These are phyloP conservation scores for Spinacia oleracea DNA, from an alignment of 179 eudicot species.

Conservation along the genomic window DNA sequence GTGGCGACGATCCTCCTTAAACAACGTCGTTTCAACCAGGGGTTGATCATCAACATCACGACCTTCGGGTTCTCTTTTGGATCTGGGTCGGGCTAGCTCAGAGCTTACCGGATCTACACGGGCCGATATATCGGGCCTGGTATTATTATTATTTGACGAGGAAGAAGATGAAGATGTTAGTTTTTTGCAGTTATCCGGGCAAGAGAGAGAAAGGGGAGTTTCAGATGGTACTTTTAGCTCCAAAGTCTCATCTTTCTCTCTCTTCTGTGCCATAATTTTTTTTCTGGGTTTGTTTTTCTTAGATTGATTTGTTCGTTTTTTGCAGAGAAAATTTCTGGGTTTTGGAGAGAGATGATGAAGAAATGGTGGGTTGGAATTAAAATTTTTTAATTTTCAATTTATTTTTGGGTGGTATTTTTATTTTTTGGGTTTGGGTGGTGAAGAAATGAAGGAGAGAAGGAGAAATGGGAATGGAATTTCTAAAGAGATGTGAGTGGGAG, in stretches of 20 bases:
- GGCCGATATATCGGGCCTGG: constrained; percentile 22
- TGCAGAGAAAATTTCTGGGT: constrained; percentile 3
- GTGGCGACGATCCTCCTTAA: neutral
- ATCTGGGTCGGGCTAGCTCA: constrained; percentile 15
- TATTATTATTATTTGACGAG: constrained; percentile 5
- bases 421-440: neutral
- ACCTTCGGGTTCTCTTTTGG: constrained; percentile 7
- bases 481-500: neutral
- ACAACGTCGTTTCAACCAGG: constrained; percentile 11
- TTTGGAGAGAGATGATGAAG: constrained; percentile 11
- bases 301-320: neutral
- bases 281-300: neutral
- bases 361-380: constrained; percentile 1
- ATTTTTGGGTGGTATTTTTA: neutral
- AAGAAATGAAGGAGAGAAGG: neutral
- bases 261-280: constrained; percentile 54
- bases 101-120: constrained; percentile 25
- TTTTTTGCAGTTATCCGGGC: constrained; percentile 27
- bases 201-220: constrained; percentile 18
- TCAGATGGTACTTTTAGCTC: constrained; percentile 56
- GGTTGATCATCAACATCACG: neutral
- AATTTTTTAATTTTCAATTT: constrained; percentile 1
- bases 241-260: constrained; percentile 63
- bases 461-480: neutral
- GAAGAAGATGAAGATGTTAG: constrained; percentile 6